These are phyloP conservation scores for Cercospora janseana DNA, from an alignment of 2,329 filamentous ascomycete genomes.

Conservation along the genomic window DNA sequence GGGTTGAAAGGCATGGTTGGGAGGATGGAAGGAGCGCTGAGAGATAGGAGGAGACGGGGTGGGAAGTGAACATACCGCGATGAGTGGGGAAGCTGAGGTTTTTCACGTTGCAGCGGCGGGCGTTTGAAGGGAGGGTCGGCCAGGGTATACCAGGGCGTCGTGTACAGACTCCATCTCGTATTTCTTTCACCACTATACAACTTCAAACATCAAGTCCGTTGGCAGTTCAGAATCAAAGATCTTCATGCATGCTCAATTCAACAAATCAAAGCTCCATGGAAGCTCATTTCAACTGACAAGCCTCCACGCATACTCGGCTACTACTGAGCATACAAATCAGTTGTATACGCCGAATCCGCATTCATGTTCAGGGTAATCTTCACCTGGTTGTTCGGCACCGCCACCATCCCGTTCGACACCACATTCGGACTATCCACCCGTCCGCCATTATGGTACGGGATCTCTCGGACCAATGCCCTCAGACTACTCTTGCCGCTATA, in stretches of 20 bases:
- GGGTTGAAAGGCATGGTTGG: constrained; percentile 56
- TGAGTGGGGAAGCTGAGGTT: not conserved
- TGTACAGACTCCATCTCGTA: too few relatives aligned
- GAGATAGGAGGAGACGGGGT: constrained; percentile 43
- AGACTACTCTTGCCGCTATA: not conserved
- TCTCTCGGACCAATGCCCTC: not conserved
- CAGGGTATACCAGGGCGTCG: too few relatives aligned
- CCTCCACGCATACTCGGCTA: too few relatives aligned
- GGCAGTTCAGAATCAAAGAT: too few relatives aligned
- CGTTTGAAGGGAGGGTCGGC: too few relatives aligned
- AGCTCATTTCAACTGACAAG: too few relatives aligned
- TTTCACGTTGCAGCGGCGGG: too few relatives aligned
- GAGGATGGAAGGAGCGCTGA: constrained; percentile 67
- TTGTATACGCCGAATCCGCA: not conserved
- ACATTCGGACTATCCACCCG: not conserved
- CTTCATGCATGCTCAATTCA: too few relatives aligned
- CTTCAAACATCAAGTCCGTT: too few relatives aligned
- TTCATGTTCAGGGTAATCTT: not conserved
- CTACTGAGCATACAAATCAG: constrained; percentile 3
- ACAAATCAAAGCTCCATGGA: too few relatives aligned
- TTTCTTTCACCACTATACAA: too few relatives aligned
- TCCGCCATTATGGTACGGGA: not conserved
- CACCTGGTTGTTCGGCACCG: constrained; percentile 1
- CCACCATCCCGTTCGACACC: not conserved
- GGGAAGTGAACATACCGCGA: constrained; percentile 16